These are phyloP conservation scores for Aureobasidium sp. DNA, from an alignment of 2,329 filamentous ascomycete genomes.

Conservation along the genomic window DNA sequence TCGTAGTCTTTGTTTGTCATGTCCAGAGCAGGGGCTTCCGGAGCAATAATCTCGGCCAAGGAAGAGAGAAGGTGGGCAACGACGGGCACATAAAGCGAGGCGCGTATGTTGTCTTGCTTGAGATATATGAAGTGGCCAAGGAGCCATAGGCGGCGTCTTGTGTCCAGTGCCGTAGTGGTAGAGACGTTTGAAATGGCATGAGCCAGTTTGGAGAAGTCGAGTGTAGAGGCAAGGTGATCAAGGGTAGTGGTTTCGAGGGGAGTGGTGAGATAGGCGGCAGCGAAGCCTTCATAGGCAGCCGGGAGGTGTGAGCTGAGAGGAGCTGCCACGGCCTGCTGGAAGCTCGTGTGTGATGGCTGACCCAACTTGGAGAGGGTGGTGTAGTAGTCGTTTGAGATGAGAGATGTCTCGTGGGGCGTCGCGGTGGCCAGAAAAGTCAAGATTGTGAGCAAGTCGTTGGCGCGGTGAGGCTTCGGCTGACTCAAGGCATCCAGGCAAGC, in stretches of 20 bases:
- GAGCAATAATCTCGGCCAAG: constrained; percentile 46
- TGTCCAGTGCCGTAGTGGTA: not conserved
- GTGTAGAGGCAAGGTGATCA: constrained; percentile 17
- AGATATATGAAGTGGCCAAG: constrained; percentile 49
- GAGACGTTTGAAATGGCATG: not conserved
- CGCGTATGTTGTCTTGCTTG: constrained; percentile 22
- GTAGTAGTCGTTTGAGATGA: constrained; percentile 22
- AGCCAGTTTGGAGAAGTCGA: constrained; percentile 16
- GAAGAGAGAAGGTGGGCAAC: constrained; percentile 49
- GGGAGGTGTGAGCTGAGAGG: constrained; percentile 20
- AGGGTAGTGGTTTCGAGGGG: constrained; percentile 23
- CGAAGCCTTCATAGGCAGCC: constrained; percentile 36
- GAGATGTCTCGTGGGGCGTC: constrained; percentile 6
- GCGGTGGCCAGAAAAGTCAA: constrained; percentile 2
- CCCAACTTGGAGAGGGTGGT: constrained; percentile 21
- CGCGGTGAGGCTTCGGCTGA: not conserved
- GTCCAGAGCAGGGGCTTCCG: constrained; percentile 32
- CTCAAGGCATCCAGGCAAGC: constrained; percentile 29
- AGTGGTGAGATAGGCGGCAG: constrained; percentile 19
- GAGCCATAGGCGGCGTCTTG: constrained; percentile 41
- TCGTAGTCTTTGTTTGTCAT: constrained; percentile 27
- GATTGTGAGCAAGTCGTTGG: constrained; percentile 3
- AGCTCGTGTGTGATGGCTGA: constrained; percentile 17
- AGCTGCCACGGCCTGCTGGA: constrained; percentile 25
- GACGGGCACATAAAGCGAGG: constrained; percentile 40